A percentile compares a stretch with the other conserved stretches of the same genome.
These are phyloP conservation scores for Sphaerosporella brunnea DNA, from an alignment of 495 filamentous ascomycete genomes.

Conservation along the genomic window DNA sequence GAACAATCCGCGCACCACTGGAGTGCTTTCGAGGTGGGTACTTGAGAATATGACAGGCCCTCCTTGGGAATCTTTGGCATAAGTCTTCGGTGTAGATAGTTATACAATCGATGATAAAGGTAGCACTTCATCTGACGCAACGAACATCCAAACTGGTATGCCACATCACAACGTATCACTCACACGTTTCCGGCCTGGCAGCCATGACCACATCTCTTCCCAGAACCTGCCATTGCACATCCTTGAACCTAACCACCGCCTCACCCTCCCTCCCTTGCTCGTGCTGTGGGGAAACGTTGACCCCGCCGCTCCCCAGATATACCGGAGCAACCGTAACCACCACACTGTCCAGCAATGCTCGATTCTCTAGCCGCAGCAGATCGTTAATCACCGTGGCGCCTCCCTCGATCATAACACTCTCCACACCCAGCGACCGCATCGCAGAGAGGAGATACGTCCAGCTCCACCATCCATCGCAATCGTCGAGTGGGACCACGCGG, in stretches of 20 bases:
- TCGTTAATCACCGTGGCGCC: slow-evolving; percentile 63
- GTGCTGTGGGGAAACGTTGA: slow-evolving; percentile 46
- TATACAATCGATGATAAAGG: no score
- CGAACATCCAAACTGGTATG: no score
- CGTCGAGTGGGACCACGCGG: slow-evolving; percentile 25
- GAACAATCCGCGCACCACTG: no score
- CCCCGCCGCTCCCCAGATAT: slow-evolving; percentile 64
- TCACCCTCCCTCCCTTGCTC: slow-evolving; percentile 32
- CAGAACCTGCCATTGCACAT: slow-evolving; percentile 53
- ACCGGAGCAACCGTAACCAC: slow-evolving; percentile 72
- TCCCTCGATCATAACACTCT: slow-evolving; percentile 78
- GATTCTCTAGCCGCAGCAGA: slow-evolving; percentile 43
- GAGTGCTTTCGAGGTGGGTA: no score
- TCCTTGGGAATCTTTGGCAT: no score
- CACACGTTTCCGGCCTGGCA: slow-evolving; percentile 31
- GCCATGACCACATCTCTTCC: slow-evolving; percentile 69
- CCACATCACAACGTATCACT: no score
- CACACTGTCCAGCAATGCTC: slow-evolving; percentile 49
- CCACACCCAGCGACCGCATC: slow-evolving; percentile 42
- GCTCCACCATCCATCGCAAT: slow-evolving; percentile 19
- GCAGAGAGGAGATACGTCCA: slow-evolving; percentile 47
- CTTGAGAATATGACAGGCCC: no score
- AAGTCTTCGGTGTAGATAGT: no score
- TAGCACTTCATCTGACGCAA: no score
- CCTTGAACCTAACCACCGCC: slow-evolving; percentile 42